Evolutionary conservation across 495 filamentous ascomycete genomes (phyloP).

Genomic region (Neurospora sp.): DNA sequence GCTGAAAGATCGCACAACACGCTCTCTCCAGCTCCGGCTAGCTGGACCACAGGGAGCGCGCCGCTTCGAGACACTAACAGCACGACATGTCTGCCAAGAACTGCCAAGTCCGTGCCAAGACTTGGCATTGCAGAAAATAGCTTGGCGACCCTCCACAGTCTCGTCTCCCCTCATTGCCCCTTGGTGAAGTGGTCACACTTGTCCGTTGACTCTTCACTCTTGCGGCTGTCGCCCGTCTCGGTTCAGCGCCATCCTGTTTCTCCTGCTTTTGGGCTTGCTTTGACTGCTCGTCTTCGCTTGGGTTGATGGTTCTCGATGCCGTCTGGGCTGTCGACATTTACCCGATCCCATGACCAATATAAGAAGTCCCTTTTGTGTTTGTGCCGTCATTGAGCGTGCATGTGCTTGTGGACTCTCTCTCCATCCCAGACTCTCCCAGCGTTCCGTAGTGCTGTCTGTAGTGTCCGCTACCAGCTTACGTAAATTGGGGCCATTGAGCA

Average conservation of each 20-base stretch:
- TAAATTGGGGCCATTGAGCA: background rate
- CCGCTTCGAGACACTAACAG: conserved; percentile 11
- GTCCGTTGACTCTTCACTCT: background rate
- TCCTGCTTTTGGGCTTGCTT: background rate
- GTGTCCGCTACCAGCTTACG: background rate
- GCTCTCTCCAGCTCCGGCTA: background rate
- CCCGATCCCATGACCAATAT: background rate
- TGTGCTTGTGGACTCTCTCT: background rate
- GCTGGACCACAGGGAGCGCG: background rate
- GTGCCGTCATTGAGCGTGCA: background rate
- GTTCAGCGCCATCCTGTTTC: background rate
- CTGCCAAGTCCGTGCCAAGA: conserved; percentile 23
- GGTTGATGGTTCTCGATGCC: background rate
- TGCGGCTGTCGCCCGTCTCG: background rate
- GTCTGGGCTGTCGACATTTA: background rate
- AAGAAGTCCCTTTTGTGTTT: background rate
- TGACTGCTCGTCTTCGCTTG: background rate
- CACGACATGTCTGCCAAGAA: conserved; percentile 12
- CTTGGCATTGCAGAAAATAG: conserved; percentile 22
- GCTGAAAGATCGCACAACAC: background rate
- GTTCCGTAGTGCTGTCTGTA: too few species aligned
- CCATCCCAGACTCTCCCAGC: background rate
- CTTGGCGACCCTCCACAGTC: conserved; percentile 16
- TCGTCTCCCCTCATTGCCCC: background rate
- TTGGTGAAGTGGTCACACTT: background rate